Evolutionary conservation across 768 basidiomycete genomes (phyloP).

Genomic region (Sarcodon aspratus): DNA sequence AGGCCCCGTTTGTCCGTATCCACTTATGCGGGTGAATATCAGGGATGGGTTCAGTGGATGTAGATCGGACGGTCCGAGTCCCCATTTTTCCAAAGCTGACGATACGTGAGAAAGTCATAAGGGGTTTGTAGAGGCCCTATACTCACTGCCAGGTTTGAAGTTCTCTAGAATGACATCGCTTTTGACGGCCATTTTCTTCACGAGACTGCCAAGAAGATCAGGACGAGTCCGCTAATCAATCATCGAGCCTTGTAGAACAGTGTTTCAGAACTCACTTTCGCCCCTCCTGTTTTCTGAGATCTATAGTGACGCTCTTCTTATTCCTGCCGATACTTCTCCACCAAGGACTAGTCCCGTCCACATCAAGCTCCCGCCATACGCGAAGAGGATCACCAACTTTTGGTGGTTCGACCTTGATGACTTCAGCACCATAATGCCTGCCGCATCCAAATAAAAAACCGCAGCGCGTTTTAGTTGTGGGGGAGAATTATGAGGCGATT

Average conservation of each 20-base stretch:
- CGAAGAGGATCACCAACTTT: slow-evolving; percentile 53
- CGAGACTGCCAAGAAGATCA: slow-evolving; percentile 29
- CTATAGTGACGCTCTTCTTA: slow-evolving; percentile 65
- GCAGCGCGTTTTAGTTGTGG: neutral
- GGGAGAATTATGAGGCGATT: neutral
- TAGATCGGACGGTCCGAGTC: slow-evolving; percentile 43
- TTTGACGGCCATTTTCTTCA: slow-evolving; percentile 45
- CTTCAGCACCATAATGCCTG: slow-evolving; percentile 63
- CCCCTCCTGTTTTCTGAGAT: slow-evolving; percentile 49
- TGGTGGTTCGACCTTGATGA: slow-evolving; percentile 64
- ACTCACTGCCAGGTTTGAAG: slow-evolving; percentile 65
- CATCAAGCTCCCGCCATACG: slow-evolving; percentile 61
- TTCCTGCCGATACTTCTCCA: slow-evolving; percentile 61
- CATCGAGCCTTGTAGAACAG: neutral
- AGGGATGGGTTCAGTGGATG: slow-evolving; percentile 74
- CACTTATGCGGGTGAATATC: slow-evolving; percentile 82
- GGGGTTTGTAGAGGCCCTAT: neutral
- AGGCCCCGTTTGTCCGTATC: slow-evolving; percentile 67
- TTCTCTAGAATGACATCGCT: slow-evolving; percentile 64
- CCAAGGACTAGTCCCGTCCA: slow-evolving; percentile 65
- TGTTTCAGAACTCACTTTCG: slow-evolving; percentile 23
- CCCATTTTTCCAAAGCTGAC: slow-evolving; percentile 61
- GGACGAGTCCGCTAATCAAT: neutral
- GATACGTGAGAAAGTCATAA: neutral
- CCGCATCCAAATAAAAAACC: neutral